Base-by-base conservation (phyloP, 257 asterid species). In the Vinca minor region DNA sequence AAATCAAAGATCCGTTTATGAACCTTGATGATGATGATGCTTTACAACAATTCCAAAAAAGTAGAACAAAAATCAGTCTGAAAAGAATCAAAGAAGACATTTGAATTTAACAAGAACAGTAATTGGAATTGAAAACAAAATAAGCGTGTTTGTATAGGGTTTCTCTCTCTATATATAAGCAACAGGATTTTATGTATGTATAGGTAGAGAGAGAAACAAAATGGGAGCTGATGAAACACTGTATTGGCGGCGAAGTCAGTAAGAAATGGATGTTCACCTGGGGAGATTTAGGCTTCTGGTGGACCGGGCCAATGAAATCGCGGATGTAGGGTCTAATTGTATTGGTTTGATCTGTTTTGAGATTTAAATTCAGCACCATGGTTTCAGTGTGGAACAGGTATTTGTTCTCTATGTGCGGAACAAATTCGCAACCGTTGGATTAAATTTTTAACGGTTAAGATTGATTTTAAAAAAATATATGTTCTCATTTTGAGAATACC, bases 21-120 rank as follows among this genome's bases (percentile, higher is more conserved):
- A 62, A 41, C 41, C 11, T 34, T 65, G 80, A 63, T 28, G 77
- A 74, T 49, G 17, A 46, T 65, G 80, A 63, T 28, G 77, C 76
- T 49, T 52, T 73, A 34, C 66, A 72, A 34, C 66, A 72, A 70
- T 67, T 69, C 62, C 48, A 70, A 28, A 72, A 47, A 52, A 71
- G 63, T 23, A 82, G 67, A 55, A 79, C 59, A 15, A 75, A 64
- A 70, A 56, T 5, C 5, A 81, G 46, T 15, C 23, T 26, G 1
- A 23, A 62, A 15, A 23, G 23, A 26, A 62, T 29, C 10, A 42
- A 62, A 41, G 82, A 62, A 59, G 71, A 25, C 59, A 48, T 63
- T n/a, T 23, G 67, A 59, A 59, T n/a, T n/a, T n/a, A 20, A 35
- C 46, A 52, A 14, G 69, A 49, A 64, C 63, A 62, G 31, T 41